Evolutionary conservation across 352 stramenopile genomes (phyloP).

Genomic region (Globisporangium megalacanthum): DNA sequence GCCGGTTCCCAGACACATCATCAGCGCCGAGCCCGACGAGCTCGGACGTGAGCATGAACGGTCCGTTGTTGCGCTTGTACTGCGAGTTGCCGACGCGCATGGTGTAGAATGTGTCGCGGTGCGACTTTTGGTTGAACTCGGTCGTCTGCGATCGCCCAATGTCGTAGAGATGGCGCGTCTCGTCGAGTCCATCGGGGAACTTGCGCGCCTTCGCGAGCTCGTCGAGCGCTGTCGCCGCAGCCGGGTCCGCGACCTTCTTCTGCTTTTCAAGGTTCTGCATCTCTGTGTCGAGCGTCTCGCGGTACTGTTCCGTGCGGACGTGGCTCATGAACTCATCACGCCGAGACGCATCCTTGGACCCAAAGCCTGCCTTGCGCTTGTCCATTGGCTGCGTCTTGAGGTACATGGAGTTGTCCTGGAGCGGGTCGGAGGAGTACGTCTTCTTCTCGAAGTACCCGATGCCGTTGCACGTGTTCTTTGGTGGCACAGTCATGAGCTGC

Average conservation of each 20-base stretch:
- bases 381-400: conserved; percentile 84
- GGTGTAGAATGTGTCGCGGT: conserved; percentile 82
- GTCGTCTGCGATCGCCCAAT: conserved; percentile 73
- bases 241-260: conserved; percentile 23
- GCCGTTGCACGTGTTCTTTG: conserved; percentile 78
- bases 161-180: conserved; percentile 79
- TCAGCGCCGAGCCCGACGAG: conserved; percentile 54
- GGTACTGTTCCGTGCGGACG: conserved; percentile 87
- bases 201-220: conserved; percentile 36
- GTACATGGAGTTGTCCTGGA: conserved; percentile 86
- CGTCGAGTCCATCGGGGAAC: conserved; percentile 65
- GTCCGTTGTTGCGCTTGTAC: conserved; percentile 74
- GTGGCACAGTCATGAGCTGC: conserved; percentile 60
- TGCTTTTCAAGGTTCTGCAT: conserved; percentile 78
- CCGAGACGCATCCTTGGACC: conserved; percentile 86
- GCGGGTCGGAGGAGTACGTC: conserved; percentile 79
- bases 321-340: conserved; percentile 90
- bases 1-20: conserved; percentile 47
- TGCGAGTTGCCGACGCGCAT: conserved; percentile 72
- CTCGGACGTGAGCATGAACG: conserved; percentile 78
- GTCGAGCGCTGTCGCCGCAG: conserved; percentile 25
- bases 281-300: conserved; percentile 79
- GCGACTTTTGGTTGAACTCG: conserved; percentile 81
- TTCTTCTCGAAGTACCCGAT: conserved; percentile 84
- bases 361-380: conserved; percentile 86